A percentile compares a stretch with the other conserved stretches of the same genome.
Evolutionary conservation across 2,329 filamentous ascomycete genomes (phyloP).

Genomic region (Penicillium oxalicum): DNA sequence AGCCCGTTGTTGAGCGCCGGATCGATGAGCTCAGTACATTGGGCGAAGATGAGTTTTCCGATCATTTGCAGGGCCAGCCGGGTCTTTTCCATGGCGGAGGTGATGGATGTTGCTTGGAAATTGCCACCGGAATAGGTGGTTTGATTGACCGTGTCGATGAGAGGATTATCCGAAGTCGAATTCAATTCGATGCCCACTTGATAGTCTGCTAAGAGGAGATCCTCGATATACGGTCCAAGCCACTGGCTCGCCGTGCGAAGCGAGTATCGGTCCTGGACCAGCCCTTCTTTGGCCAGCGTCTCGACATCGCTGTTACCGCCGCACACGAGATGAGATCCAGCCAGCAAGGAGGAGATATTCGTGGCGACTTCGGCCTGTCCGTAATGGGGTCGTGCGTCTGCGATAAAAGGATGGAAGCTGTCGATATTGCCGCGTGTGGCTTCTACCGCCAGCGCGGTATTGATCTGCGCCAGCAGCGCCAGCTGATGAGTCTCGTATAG

Average conservation of each 20-base stretch:
- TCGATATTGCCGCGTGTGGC: conserved; percentile 52
- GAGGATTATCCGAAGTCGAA: conserved; percentile 61
- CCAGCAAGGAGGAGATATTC: conserved; percentile 51
- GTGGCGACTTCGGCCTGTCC: conserved; percentile 55
- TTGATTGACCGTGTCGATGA: conserved; percentile 46
- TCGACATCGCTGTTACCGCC: background rate
- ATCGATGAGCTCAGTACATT: conserved; percentile 59
- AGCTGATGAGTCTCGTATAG: conserved; percentile 51
- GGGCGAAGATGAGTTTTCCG: conserved; percentile 59
- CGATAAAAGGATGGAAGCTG: conserved; percentile 56
- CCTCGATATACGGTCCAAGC: conserved; percentile 62
- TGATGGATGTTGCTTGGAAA: conserved; percentile 59
- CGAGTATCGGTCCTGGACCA: conserved; percentile 60
- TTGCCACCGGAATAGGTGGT: conserved; percentile 58
- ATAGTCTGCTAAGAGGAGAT: conserved; percentile 51
- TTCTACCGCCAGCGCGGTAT: conserved; percentile 59
- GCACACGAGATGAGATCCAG: conserved; percentile 43
- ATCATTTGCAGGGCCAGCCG: conserved; percentile 48
- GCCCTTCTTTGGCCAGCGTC: conserved; percentile 17
- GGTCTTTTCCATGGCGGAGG: conserved; percentile 60
- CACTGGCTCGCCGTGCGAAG: conserved; percentile 61
- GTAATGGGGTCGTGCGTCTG: conserved; percentile 51
- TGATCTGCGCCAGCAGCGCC: conserved; percentile 49
- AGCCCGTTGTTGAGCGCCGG: conserved; percentile 55
- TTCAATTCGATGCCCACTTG: conserved; percentile 60